Evolutionary conservation across 306 rosid species (phyloP), one percentile per base, ranked within the genome.

Genomic region (Inga leiocalycina): DNA sequence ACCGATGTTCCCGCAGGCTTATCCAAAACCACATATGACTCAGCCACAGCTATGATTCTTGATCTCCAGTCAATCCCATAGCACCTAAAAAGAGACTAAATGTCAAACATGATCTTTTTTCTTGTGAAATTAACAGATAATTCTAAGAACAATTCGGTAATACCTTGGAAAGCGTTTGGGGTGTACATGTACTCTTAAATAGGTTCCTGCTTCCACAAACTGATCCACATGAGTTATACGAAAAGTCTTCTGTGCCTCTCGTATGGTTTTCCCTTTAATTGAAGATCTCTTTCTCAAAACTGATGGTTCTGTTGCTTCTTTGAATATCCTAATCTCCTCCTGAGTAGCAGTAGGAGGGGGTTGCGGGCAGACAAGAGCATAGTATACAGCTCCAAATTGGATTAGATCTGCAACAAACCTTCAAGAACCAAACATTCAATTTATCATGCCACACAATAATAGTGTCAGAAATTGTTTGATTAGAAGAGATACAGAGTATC

Each of bases 1-100:
- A 96, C 99, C 6, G 99, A 90, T 85, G 96, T 91, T 78, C 98
- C 97, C 43, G 97, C 94, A 77, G 98, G 99, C 81, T 96, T 96
- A 85, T 94, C 98, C 97, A 96, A 86, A 83, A 94, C 90, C 76
- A 91, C 95, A 80, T 88, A 93, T 30, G 91, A 91, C 49, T 96
- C 97, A 24, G 91, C 71, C 92, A 88, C 90, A 75, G 92, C 91
- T 79, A 96, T 83, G 46, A 92, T 87, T 86, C 98, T 93, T 75
- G 98, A 93, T 85, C 85, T 88, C 98, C 99, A 96, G 66, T 93
- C 94, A 80, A 96, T 91, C 84, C 92, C 93, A 88, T 96, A 96
- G 86, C 97, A 93, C 90, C 99, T 93, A 85, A 84, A 84, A 59
- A 61, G 78, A 84, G 16, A 8, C 54, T 77, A 81, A 56, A 67